Base-by-base conservation (phyloP, 2,329 filamentous ascomycete genomes). In the Colletotrichum tabaci region DNA sequence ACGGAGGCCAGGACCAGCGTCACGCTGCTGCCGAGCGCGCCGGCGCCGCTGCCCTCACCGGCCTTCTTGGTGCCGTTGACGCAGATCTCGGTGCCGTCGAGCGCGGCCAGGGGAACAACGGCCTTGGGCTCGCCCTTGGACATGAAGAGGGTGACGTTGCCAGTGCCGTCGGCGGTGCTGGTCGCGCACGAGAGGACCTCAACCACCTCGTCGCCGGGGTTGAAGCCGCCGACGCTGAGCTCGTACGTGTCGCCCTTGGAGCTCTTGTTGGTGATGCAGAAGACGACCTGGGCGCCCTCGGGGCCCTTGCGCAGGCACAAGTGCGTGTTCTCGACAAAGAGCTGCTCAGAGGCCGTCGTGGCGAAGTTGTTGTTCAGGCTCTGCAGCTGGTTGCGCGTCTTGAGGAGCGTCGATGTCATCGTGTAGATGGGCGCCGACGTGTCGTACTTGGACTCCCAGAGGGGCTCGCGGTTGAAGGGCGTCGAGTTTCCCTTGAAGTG, bases 361-460 rank as follows among this genome's bases (percentile, higher is more conserved):
- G 65, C 57, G 38, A 71, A 71, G 26, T 21, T 38, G 18, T 38
- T 23, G 58, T 71, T 35, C 18, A 67, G n/a, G 30, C 52, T 18
- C 65, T 71, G 68, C 26, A 71, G 65, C 52, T 67, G 61, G 52
- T 68, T 71, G 46, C 68, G 68, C 38, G 65, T 61, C 23, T 52
- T 47, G 44, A 71, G 68, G 21, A 71, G 68, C 18, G 68, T 71
- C 7, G 50, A 52, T 13, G 68, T 68, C 15, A 63, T 15, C 50
- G 56, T 73, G 79, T 90, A 90, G 12, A 90, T 79, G 38, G 86
- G 83, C 10, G 83, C 75, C 4, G 79, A 74, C 1, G 82, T 87
- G 72, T 83, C 76, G 78, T 87, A 91, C 13, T 80, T 80, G n/a
- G 86, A 87, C 16, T 85, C 79, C 90, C 89, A 91, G 60, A 88